Conservation (phyloP, 371 early-diverging fungal species). For the Zopfochytrium polystomum region DNA sequence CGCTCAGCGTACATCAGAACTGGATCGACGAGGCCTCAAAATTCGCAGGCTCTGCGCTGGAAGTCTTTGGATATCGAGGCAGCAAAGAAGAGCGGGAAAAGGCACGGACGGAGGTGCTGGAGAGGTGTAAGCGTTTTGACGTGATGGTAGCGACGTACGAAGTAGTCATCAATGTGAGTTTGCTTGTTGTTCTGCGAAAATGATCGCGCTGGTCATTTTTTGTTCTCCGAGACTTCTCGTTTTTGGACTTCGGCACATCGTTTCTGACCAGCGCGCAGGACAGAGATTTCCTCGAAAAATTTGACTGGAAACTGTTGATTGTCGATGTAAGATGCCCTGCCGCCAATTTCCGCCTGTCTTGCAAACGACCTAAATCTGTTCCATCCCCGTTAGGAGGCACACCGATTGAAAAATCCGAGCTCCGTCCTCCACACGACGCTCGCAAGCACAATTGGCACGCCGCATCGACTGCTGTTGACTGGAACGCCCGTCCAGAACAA, state of each 20-base stretch:
- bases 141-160: too few species aligned
- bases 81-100: conserved; percentile 32
- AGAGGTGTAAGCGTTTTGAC: background rate
- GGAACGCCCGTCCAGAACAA: conserved; percentile 99
- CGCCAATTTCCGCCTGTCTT: background rate
- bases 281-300: conserved; percentile 10
- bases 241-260: too few species aligned
- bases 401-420: conserved; percentile 51
- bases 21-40: conserved; percentile 53
- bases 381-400: conserved; percentile 47
- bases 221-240: too few species aligned
- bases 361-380: conserved; percentile 10
- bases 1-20: conserved; percentile 49
- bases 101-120: conserved; percentile 28
- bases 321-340: conserved; percentile 19
- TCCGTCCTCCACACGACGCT: conserved; percentile 27
- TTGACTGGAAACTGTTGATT: conserved; percentile 16
- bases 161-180: too few species aligned
- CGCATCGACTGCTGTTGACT: conserved; percentile 82
- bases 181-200: too few species aligned
- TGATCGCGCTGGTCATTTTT: too few species aligned
- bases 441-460: conserved; percentile 6
- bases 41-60: conserved; percentile 39
- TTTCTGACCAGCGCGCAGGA: conserved; percentile 19
- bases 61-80: conserved; percentile 43